A percentile compares a stretch with the other conserved stretches of the same genome.
Conservation (phyloP, 495 filamentous ascomycete species). For the Symbiotaphrina buchneri region DNA sequence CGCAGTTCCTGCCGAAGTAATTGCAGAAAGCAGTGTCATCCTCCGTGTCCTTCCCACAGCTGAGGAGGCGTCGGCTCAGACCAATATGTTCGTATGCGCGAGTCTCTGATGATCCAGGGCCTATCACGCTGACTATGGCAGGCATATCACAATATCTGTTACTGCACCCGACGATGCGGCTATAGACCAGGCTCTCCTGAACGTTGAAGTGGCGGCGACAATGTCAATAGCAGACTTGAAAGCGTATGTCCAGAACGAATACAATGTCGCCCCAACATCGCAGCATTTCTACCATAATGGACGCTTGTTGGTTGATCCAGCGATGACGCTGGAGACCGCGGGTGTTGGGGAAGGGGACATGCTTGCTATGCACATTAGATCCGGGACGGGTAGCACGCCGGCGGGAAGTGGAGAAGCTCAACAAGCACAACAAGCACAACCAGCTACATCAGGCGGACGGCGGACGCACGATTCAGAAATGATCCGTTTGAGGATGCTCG, state of each 20-base stretch:
- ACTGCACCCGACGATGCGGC: constrained; percentile 39
- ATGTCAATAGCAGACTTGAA: constrained; percentile 79
- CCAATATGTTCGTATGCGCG: too few species aligned
- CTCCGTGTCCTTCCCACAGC: neutral
- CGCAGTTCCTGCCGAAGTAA: too few species aligned
- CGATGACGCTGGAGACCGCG: constrained; percentile 60
- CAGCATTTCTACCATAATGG: constrained; percentile 82
- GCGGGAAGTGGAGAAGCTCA: constrained; percentile 6
- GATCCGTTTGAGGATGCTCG: constrained; percentile 59
- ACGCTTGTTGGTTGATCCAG: constrained; percentile 49
- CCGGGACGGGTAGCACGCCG: neutral
- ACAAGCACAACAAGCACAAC: constrained; percentile 8
- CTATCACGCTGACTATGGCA: too few species aligned
- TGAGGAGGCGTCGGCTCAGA: neutral
- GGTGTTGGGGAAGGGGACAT: constrained; percentile 78
- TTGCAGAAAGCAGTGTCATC: too few species aligned
- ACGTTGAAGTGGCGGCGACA: constrained; percentile 60
- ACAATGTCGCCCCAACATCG: constrained; percentile 24
- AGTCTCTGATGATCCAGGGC: too few species aligned
- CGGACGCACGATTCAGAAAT: constrained; percentile 49
- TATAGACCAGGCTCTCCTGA: constrained; percentile 55
- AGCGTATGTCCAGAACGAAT: constrained; percentile 51
- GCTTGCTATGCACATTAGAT: constrained; percentile 58
- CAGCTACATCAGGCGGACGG: constrained; percentile 15
- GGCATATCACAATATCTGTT: constrained; percentile 75